These are phyloP conservation scores for Ceratopteris richardii DNA, from an alignment of 75 land plant species.

Conservation along the genomic window DNA sequence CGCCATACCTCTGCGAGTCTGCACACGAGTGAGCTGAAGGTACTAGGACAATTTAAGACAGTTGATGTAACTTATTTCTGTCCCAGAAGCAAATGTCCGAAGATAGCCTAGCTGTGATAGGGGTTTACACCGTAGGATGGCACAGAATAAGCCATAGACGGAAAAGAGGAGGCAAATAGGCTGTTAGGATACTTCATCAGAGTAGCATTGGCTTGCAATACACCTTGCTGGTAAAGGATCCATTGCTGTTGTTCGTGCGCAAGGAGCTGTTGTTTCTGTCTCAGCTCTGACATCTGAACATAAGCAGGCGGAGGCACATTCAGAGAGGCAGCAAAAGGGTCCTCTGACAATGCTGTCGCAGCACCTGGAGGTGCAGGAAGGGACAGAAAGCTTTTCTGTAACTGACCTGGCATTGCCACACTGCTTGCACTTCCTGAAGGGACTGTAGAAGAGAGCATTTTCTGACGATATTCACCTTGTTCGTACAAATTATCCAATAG, in stretches of 20 bases:
- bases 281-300: conserved; percentile 86
- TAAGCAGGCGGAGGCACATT: conserved; percentile 76
- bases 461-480: conserved; percentile 58
- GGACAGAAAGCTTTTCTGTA: conserved; percentile 41
- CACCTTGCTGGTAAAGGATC: conserved; percentile 76
- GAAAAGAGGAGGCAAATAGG: too few species aligned
- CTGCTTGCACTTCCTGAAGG: conserved; percentile 85
- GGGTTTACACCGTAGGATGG: too few species aligned
- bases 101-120: too few species aligned
- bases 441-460: conserved; percentile 15
- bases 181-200: too few species aligned
- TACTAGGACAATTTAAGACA: too few species aligned
- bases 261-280: conserved; percentile 68
- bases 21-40: too few species aligned
- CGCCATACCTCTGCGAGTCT: too few species aligned
- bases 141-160: too few species aligned
- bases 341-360: conserved; percentile 39
- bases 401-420: conserved; percentile 53
- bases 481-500: conserved; percentile 85
- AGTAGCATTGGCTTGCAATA: too few species aligned
- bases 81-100: too few species aligned
- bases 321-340: conserved; percentile 81
- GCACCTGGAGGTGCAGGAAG: conserved; percentile 72
- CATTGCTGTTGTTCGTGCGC: conserved; percentile 73
- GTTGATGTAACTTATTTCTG: too few species aligned